phyloP scores from a whole-genome alignment of 208 protist species.

The Zelonia costaricensis region DNA sequence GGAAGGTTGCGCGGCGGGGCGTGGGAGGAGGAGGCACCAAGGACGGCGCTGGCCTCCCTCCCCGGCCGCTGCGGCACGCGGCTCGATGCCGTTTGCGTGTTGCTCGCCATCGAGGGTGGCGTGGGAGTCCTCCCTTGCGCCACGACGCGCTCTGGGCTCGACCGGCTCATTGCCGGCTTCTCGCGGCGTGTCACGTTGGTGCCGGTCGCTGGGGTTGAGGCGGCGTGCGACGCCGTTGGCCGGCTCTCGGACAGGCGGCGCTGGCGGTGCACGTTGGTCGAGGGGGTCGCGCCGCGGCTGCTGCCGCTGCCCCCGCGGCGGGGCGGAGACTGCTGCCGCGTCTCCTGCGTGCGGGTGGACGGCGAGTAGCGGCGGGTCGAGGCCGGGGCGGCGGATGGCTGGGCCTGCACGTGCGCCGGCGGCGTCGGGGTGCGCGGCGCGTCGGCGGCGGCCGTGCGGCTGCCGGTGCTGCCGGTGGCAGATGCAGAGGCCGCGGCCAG shows the following conservation, averaged over 20 bases:
- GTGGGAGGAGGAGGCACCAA: background rate
- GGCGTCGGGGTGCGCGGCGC: no score
- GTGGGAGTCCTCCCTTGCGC: background rate
- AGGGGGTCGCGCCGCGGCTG: no score
- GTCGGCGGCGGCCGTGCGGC: background rate
- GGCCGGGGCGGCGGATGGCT: no score
- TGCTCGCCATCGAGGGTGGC: background rate
- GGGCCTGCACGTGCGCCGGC: no score
- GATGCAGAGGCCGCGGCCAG: background rate
- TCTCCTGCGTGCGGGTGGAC: conserved; percentile 1
- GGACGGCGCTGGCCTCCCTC: no score
- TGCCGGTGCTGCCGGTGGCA: background rate
- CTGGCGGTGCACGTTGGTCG: no score
- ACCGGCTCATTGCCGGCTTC: no score
- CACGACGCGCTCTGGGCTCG: no score
- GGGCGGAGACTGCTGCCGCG: conserved; percentile 1
- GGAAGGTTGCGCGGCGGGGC: conserved; percentile 24
- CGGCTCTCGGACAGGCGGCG: conserved; percentile 5
- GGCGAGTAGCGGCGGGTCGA: background rate
- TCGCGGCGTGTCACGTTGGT: no score
- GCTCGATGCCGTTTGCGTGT: background rate
- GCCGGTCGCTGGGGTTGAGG: no score
- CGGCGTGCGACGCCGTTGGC: conserved; percentile 2
- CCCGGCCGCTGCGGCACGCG: conserved; percentile 2
- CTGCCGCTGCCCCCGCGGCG: background rate